phyloP scores from a whole-genome alignment of 2,329 filamentous ascomycete genomes.

The Venturia oleaginea region DNA sequence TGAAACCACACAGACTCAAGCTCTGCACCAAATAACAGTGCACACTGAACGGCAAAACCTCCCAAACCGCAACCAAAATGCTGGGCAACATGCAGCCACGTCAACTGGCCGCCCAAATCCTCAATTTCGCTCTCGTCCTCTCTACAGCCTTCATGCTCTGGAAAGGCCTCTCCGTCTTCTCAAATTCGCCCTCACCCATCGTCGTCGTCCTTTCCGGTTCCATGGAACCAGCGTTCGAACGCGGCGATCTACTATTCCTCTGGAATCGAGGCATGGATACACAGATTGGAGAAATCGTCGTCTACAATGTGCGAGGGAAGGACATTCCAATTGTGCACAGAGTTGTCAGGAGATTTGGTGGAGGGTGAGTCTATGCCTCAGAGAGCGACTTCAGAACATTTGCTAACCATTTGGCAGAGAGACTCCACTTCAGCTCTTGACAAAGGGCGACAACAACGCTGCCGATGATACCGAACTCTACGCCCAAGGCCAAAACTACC shows the following conservation, averaged over 20 bases:
- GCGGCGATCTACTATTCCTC: conserved; percentile 65
- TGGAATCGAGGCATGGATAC: conserved; percentile 62
- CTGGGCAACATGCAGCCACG: conserved; percentile 10
- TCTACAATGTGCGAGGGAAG: conserved; percentile 83
- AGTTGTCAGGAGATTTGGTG: conserved; percentile 63
- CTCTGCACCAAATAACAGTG: background rate
- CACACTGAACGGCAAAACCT: background rate
- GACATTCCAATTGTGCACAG: conserved; percentile 97
- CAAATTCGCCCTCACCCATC: conserved; percentile 58
- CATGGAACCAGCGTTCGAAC: conserved; percentile 77
- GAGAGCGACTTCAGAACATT: background rate
- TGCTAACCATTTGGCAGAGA: conserved; percentile 25
- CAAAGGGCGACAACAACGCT: conserved; percentile 94
- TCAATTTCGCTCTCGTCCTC: conserved; percentile 86
- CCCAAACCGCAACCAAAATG: conserved; percentile 6
- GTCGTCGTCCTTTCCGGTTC: conserved; percentile 77
- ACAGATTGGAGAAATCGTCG: conserved; percentile 63
- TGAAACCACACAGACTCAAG: background rate
- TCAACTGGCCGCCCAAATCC: conserved; percentile 35
- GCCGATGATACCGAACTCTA: conserved; percentile 91
- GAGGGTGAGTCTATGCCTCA: conserved; percentile 37
- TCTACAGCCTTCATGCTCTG: conserved; percentile 86
- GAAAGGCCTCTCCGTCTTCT: conserved; percentile 76
- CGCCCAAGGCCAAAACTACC: conserved; percentile 74
- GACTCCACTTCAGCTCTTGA: conserved; percentile 60